Evolutionary conservation across 768 basidiomycete genomes (phyloP).

Genomic region (Trametes gibbosa): DNA sequence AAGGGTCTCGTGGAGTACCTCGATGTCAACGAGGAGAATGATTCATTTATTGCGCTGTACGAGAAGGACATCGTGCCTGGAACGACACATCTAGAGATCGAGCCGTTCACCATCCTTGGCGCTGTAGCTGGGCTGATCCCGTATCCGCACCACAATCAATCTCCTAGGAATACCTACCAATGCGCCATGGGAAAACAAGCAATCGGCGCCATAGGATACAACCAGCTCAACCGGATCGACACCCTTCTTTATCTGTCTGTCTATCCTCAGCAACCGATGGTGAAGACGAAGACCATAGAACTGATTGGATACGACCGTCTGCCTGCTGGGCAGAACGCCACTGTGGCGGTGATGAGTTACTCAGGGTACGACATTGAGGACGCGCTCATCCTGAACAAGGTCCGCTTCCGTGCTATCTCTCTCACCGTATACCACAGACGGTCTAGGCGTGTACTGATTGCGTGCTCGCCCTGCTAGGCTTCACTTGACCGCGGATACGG

Average conservation of each 20-base stretch:
- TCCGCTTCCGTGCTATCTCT: constrained; percentile 27
- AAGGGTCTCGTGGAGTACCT: constrained; percentile 96
- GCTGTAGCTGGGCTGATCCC: constrained; percentile 98
- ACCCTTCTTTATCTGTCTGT: constrained; percentile 97
- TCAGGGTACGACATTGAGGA: constrained; percentile 99
- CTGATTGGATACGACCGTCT: constrained; percentile 94
- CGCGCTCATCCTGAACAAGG: constrained; percentile 94
- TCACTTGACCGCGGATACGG: constrained; percentile 97
- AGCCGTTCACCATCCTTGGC: constrained; percentile 96
- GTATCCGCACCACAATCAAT: constrained; percentile 99
- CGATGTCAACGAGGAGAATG: constrained; percentile 99
- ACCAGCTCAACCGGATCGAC: constrained; percentile 96
- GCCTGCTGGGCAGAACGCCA: constrained; percentile 98
- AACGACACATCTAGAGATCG: constrained; percentile 97
- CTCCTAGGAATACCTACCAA: constrained; percentile 98
- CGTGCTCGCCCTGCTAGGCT: constrained; percentile 49
- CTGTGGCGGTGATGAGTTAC: constrained; percentile 98
- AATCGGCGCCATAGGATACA: constrained; percentile 97
- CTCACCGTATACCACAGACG: not conserved
- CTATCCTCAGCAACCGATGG: constrained; percentile 99
- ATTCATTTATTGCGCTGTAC: constrained; percentile 93
- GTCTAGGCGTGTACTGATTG: not conserved
- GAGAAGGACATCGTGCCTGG: constrained; percentile 77
- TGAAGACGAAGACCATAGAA: constrained; percentile 98
- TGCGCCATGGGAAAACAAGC: constrained; percentile 99